Evolutionary conservation across 179 eudicot genomes (phyloP).

Genomic region (Heliamphora pulchella): DNA sequence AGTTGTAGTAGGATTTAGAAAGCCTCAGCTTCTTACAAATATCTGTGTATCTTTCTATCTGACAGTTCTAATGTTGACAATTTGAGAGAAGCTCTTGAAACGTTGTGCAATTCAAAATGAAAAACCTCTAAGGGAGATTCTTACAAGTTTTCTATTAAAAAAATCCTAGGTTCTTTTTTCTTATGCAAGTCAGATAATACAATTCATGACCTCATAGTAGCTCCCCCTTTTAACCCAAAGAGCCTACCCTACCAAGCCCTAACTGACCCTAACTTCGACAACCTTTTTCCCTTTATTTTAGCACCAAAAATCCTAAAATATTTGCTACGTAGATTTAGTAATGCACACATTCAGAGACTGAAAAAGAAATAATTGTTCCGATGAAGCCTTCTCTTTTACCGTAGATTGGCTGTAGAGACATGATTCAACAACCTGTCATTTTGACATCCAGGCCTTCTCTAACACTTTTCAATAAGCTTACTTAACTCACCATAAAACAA

Average conservation of each 20-base stretch:
- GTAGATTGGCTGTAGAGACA: too few species aligned
- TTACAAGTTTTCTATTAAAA: background rate
- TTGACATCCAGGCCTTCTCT: background rate
- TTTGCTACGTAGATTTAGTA: background rate
- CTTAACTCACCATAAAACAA: too few species aligned
- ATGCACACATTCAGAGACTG: background rate
- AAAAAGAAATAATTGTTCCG: too few species aligned
- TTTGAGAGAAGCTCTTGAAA: background rate
- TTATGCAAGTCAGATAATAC: background rate
- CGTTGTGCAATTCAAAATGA: background rate
- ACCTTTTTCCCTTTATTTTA: background rate
- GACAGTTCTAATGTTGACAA: background rate
- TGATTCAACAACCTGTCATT: background rate
- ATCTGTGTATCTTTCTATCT: background rate
- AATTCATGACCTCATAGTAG: background rate
- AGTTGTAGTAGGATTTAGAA: background rate
- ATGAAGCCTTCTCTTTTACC: too few species aligned
- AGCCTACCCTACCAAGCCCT: background rate
- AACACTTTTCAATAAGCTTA: too few species aligned
- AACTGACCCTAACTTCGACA: background rate
- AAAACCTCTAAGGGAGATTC: background rate
- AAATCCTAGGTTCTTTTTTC: background rate
- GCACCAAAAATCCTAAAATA: background rate
- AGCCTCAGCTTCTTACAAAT: background rate
- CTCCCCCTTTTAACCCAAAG: background rate